Conservation (phyloP, 768 basidiomycete genomes). For the Rhodosporidiobolus odoratus region DNA sequence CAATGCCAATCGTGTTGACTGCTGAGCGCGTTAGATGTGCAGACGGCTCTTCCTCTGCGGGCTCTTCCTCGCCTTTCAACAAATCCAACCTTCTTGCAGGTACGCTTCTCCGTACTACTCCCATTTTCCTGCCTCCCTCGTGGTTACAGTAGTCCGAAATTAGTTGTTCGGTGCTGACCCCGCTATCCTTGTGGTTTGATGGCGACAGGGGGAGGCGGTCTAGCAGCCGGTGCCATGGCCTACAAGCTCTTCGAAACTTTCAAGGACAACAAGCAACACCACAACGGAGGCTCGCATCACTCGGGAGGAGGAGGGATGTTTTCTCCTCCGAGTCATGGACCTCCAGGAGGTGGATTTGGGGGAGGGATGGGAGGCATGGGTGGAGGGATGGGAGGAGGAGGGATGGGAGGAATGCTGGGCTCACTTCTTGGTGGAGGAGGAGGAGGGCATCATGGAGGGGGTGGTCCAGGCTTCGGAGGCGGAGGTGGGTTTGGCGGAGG, state of each 20-base stretch:
- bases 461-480: background rate
- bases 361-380: background rate
- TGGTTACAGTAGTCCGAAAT: background rate
- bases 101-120: background rate
- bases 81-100: background rate
- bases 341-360: background rate
- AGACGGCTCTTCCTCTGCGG: background rate
- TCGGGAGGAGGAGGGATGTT: background rate
- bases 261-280: conserved; percentile 9
- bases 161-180: too few relatives aligned
- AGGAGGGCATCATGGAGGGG: background rate
- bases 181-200: too few relatives aligned
- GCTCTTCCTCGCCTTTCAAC: background rate
- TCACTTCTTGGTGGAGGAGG: background rate
- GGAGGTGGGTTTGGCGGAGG: background rate
- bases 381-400: conserved; percentile 7
- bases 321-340: background rate
- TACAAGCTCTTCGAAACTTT: conserved; percentile 7
- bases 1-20: background rate
- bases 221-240: background rate
- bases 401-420: conserved; percentile 6
- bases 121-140: background rate
- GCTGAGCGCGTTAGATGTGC: too few relatives aligned
- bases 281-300: background rate
- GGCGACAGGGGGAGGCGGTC: background rate